A percentile compares a stretch with the other conserved stretches of the same genome.
Evolutionary conservation across 2,329 filamentous ascomycete genomes (phyloP).

Genomic region (Diaporthe sp.): DNA sequence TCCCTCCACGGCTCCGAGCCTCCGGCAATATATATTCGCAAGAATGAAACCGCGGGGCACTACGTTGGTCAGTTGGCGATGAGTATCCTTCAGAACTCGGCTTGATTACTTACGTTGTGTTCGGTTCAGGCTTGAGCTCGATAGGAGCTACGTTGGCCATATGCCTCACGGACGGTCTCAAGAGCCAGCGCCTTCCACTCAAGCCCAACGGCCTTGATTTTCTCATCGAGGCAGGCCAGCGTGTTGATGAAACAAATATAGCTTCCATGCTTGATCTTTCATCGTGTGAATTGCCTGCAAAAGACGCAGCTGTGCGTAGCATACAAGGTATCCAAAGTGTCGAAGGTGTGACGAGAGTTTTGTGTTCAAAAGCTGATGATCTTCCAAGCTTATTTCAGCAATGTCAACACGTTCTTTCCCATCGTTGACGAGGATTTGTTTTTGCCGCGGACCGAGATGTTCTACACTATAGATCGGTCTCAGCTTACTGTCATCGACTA

Average conservation of each 20-base stretch:
- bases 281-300: background rate
- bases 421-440: background rate
- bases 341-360: background rate
- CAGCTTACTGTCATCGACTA: background rate
- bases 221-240: background rate
- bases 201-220: background rate
- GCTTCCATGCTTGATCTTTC: background rate
- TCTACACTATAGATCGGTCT: background rate
- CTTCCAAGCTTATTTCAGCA: background rate
- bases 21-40: background rate
- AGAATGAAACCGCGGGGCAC: slow-evolving; percentile 5
- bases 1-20: background rate
- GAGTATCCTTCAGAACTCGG: background rate
- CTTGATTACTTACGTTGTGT: background rate
- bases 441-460: background rate
- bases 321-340: background rate
- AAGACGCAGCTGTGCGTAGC: background rate
- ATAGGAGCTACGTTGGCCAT: background rate
- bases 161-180: background rate
- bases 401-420: background rate
- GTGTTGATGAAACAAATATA: background rate
- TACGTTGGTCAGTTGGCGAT: background rate
- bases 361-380: background rate
- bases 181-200: slow-evolving; percentile 1
- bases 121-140: background rate